Base-by-base conservation (phyloP, 805 yeast species). In the Metschnikowia noctiluminum region DNA sequence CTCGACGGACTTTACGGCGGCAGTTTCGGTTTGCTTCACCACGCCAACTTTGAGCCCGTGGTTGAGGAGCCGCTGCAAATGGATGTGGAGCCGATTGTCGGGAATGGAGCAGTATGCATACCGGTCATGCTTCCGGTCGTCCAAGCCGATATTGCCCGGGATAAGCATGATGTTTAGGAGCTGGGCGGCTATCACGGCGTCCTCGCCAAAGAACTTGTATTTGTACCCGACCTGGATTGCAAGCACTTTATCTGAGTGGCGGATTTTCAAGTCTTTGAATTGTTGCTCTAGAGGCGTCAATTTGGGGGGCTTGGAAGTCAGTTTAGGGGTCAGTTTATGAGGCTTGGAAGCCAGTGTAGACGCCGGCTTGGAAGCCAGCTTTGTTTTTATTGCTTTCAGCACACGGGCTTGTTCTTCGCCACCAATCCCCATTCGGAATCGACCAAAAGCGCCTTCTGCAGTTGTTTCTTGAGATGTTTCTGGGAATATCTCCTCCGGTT, bases 191-290 rank as follows among this genome's bases (percentile, higher is more conserved):
- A 70, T 68, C 12, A 72, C 74, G 0, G 98, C 97, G 66, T 92
- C 97, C 46, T 82, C 77, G 0, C 96, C 96, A 62, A 81, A 89
- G 52, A 91, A 84, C 60, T 87, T 88, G 68, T 82, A 94, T 64
- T 89, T 90, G 69, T 92, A 94, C 0, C 99, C 99, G 2, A 88
- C 95, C 62, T 94, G 94, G 27, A 92, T 76, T 0, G 94, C 83
- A 8, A 94, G 69, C 1, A 94, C 56, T 45, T 87, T 87, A 55
- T 89, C 96, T 44, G 61, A 61, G 61, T 92, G 69, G 1, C 65
- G 58, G 6, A 65, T 55, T 60, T 90, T 90, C 44, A 94, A 68
- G 2, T 82, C 84, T 28, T 82, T 69, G 51, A 83, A 82, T 64
- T 91, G 97, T 52, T 77, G 78, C 56, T 90, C 97, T 35, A 91